A percentile compares a stretch with the other conserved stretches of the same genome.
These are phyloP conservation scores for Colletotrichum australisinense DNA, from an alignment of 2,329 filamentous ascomycete species.

Conservation along the genomic window DNA sequence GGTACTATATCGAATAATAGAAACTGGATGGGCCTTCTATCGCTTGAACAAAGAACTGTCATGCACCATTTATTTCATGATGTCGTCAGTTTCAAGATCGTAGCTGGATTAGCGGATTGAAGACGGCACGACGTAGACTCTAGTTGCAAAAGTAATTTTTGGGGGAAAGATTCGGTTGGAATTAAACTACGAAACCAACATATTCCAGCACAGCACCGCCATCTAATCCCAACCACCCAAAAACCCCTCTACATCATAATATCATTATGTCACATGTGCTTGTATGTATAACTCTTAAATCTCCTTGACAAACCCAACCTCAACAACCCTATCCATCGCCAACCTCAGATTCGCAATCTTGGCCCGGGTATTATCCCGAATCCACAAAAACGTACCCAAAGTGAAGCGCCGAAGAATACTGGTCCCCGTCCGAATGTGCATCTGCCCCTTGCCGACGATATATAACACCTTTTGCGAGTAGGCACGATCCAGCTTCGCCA, in stretches of 20 bases:
- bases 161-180: neutral
- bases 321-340: slow-evolving; percentile 70
- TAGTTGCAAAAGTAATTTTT: too few relatives aligned
- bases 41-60: too few relatives aligned
- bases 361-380: slow-evolving; percentile 72
- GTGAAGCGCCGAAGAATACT: slow-evolving; percentile 56
- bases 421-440: slow-evolving; percentile 58
- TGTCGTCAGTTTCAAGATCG: too few relatives aligned
- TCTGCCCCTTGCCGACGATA: slow-evolving; percentile 71
- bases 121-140: too few relatives aligned
- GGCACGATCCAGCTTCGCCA: slow-evolving; percentile 57
- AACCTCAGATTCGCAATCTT: slow-evolving; percentile 74
- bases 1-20: too few relatives aligned
- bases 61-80: too few relatives aligned
- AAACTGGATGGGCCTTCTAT: too few relatives aligned
- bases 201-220: neutral
- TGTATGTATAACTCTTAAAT: slow-evolving; percentile 51
- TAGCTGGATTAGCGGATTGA: too few relatives aligned
- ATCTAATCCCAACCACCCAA: neutral
- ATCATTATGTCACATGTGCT: too few relatives aligned
- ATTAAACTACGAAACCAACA: neutral
- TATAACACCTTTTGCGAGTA: slow-evolving; percentile 63
- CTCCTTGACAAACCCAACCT: slow-evolving; percentile 77
- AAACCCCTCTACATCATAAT: neutral
- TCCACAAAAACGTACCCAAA: slow-evolving; percentile 70